Base-by-base conservation (phyloP, 2,329 filamentous ascomycete species). In the Aspergillus quadricinctus region DNA sequence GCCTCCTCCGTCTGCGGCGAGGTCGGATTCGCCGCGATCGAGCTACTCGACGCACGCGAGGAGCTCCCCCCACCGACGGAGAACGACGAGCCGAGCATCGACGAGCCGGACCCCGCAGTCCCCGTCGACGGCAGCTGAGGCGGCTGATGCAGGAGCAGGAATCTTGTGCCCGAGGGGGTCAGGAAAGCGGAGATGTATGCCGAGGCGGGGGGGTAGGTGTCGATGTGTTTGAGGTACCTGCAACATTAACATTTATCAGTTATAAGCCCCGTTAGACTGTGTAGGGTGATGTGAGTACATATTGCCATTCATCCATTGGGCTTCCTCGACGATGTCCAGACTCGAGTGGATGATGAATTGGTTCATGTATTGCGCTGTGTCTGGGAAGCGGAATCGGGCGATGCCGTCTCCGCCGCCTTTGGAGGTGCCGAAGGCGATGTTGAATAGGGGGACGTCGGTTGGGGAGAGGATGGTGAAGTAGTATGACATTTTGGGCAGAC, bases 391-490 rank as follows among this genome's bases (percentile, higher is more conserved):
- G 59, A 97, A 97, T 69, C 90, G 88, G 49, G 93, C 84, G 72
- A 92, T 82, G 66, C 94, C 94, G 80, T 97, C 94, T 72, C 93
- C 93, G 77, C 93, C 92, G 67, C 92, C 88, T 76, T 97, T 97
- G 43, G 91, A 96, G 41, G 93, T 97, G 67, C 94, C 94, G 73
- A 99, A 99, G 72, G 96, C 92, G 76, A 95, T 86, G 78, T 96
- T 93, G 78, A 97, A 99, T 64, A 99, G 84, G 35, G 94, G 93
- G 71, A 93, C 95, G 80, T 99, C 94, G 67, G 91, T 90, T 23
- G 92, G 95, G 70, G 92, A 94, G 74, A 99, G 86, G 66, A 99
- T 96, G 71, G 90, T 90, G 78, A 99, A 97, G 80, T 97, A 97
- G 82, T 97, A 99, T 58, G 92, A 97, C 94, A 97, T 97, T 62